phyloP scores from a whole-genome alignment of 305 asterid species.

The Fraxinus albicans region DNA sequence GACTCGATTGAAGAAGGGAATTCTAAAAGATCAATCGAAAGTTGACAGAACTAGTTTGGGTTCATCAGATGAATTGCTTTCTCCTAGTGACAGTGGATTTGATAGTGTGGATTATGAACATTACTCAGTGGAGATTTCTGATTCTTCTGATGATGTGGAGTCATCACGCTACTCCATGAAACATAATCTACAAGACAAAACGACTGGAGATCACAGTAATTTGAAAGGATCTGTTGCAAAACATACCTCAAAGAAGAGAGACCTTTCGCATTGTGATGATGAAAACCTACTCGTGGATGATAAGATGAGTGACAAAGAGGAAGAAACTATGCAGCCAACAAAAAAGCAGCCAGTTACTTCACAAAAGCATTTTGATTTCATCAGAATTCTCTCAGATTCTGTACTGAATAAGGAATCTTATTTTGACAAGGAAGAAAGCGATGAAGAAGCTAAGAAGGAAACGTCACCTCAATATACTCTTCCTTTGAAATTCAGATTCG shows the following conservation, averaged over 20 bases:
- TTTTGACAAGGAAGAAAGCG: not conserved
- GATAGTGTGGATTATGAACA: conserved; percentile 11
- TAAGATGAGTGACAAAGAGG: not conserved
- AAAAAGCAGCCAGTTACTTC: conserved; percentile 3
- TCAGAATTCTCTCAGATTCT: conserved; percentile 35
- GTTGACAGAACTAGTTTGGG: not conserved
- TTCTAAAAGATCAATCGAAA: conserved; percentile 10
- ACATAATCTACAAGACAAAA: not conserved
- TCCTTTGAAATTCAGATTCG: conserved; percentile 46
- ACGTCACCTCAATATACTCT: conserved; percentile 15
- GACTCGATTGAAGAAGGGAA: conserved; percentile 28
- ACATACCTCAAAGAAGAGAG: conserved; percentile 11
- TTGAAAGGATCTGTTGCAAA: not conserved
- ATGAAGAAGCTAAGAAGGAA: conserved; percentile 18
- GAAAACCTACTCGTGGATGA: conserved; percentile 7
- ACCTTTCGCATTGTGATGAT: not conserved
- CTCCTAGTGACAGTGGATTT: conserved; percentile 16
- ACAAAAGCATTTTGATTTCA: conserved; percentile 11
- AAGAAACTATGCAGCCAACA: not conserved
- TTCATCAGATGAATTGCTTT: conserved; percentile 18
- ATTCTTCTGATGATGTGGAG: not conserved
- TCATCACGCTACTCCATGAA: not conserved
- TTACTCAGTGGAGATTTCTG: conserved; percentile 7
- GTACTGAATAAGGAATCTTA: conserved; percentile 25
- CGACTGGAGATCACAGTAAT: not conserved